Conservation (phyloP, 441 rosid genomes). For the Arabidopsis hybrid region DNA sequence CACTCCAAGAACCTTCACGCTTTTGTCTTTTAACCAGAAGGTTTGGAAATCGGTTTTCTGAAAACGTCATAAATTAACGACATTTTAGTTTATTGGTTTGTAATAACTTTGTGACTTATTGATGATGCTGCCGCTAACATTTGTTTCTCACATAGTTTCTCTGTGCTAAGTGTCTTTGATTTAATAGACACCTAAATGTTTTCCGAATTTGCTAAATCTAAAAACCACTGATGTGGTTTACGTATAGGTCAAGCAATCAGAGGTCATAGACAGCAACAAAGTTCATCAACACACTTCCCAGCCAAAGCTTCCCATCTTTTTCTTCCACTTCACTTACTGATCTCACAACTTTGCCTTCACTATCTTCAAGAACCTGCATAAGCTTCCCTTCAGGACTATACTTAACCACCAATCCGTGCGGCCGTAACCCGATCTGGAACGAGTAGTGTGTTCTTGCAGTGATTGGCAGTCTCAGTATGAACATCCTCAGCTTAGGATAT, state of each 20-base stretch:
- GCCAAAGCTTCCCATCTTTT: constrained; percentile 85
- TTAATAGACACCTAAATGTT: neutral
- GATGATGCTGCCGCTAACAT: neutral
- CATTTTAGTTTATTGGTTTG: neutral
- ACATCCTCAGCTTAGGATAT: constrained; percentile 63
- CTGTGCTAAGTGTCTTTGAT: neutral
- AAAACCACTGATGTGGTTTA: constrained; percentile 9
- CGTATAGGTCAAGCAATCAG: constrained; percentile 18
- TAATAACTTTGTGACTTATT: neutral
- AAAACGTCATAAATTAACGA: neutral
- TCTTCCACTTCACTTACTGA: constrained; percentile 89
- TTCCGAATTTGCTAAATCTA: constrained; percentile 3
- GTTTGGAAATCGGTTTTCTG: neutral
- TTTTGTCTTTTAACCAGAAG: neutral
- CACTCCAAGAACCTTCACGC: neutral
- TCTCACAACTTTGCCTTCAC: constrained; percentile 76
- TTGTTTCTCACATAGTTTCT: neutral
- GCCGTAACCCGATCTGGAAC: constrained; percentile 61
- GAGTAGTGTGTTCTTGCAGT: constrained; percentile 58
- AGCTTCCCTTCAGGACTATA: constrained; percentile 82
- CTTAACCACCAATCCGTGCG: constrained; percentile 59
- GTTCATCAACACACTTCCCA: constrained; percentile 92
- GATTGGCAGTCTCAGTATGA: constrained; percentile 75
- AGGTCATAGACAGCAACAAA: constrained; percentile 67
- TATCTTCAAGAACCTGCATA: constrained; percentile 74